Evolutionary conservation across 2,329 filamentous ascomycete genomes (phyloP), one percentile per base, ranked within the genome.

Genomic region (Cladosporium austrohemisphaericum): DNA sequence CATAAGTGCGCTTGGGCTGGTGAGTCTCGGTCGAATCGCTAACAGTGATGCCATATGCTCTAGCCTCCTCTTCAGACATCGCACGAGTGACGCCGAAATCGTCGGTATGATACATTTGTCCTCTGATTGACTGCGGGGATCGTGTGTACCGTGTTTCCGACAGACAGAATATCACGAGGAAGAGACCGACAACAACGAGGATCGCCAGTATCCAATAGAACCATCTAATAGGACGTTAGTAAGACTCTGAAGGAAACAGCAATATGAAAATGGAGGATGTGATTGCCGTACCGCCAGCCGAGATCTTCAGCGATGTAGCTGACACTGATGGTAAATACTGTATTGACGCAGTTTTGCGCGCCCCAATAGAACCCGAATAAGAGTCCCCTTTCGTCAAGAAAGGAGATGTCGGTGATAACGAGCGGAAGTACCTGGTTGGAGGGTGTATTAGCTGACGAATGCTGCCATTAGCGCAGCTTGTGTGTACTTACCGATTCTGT

Each of bases 71-170:
- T 9, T 63, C 65, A 0, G 57, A 49, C 3, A 71, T 56, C 36
- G 69, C 53, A 2, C 57, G 61, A 0, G 69, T 71, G 8, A 69
- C 66, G 1, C 66, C 66, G 44, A 68, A 71, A 28, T 69, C 64
- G 46, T 71, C 70, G 0, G 69, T 71, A 22, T 68, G 49, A 1
- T 71, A 56, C 8, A 70, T 53, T 5, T 64, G 63, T 0, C 65
- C 68, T 25, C 69, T 60, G 9, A 68, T 20, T 2, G 60, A 57
- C n/a, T 64, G 59, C 0, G 66, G 58, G 0, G 62, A 62, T 1
- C 69, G 65, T n/a, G 62, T 52, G 51, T 67, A 72, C 16, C 61
- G 58, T 0, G 70, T 65, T 65, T 78, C 65, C 51, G 75, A 65
- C 47, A 68, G 56, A 48, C 66, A 48, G 53, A 72, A 62, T 56